Evolutionary conservation across 192 early-diverging fungal species (phyloP), one percentile per base, ranked within the genome.

Genomic region (Nowakowskiella sp.): DNA sequence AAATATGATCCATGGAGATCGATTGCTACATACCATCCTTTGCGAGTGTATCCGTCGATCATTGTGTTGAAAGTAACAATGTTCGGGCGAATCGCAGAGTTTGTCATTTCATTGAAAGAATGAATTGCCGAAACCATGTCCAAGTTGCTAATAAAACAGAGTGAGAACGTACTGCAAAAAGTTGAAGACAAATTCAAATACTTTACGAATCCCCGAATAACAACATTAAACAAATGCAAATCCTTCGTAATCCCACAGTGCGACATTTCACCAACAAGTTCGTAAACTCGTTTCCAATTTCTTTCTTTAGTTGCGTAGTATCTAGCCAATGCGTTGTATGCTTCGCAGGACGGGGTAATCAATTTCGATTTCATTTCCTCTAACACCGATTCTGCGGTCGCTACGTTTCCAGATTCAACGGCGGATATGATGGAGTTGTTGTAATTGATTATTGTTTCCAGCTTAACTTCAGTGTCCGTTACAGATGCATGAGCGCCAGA

Each of bases 191-290:
- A 19, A 13, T 13, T 13, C 13, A 13, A 13, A 39, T 39, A 39
- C 36, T 39, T 39, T 39, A 39, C 36, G 36, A 39, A 39, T 39
- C 36, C 36, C 13, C 36, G 36, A 39, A 39, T 39, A 39, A 39
- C 19, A 13, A 39, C 36, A 19, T 39, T 39, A 39, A 39, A 39
- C 36, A 39, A 19, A 39, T 39, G 36, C 13, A 39, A 13, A 19
- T 39, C 36, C 19, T 19, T 13, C 13, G 36, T 39, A 13, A 39
- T 39, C 13, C 36, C 36, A 19, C 36, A 39, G 19, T 39, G 36
- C 13, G 36, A 39, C 36, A 39, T 39, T 19, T 39, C 36, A 19
- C 36, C 19, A 13, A 39, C 13, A 19, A 39, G 36, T 39, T 39
- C 36, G 36, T 39, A 39, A 13, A 39, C 36, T 13, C 36, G 36